Evolutionary conservation across 164 flowering plant species (phyloP).

Genomic region (Berberis thunbergii): DNA sequence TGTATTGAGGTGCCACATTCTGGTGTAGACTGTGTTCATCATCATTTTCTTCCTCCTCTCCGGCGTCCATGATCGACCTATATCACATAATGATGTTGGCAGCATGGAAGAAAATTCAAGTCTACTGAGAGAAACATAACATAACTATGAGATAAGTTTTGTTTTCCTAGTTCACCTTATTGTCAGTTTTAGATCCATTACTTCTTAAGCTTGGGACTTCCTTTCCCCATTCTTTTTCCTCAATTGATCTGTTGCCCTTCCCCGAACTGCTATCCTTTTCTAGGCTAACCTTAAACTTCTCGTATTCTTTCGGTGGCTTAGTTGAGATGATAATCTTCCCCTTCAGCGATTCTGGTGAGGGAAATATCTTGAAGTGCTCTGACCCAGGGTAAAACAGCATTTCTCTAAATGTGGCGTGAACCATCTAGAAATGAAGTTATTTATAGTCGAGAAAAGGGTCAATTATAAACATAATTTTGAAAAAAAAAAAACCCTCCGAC

Average conservation of each 20-base stretch:
- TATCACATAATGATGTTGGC: background rate
- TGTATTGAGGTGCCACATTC: conserved; percentile 23
- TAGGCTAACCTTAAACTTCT: conserved; percentile 16
- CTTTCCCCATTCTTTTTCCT: conserved; percentile 31
- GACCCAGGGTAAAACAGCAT: conserved; percentile 19
- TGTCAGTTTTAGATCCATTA: conserved; percentile 4
- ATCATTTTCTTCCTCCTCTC: conserved; percentile 14
- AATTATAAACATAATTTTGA: background rate
- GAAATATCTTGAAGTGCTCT: conserved; percentile 20
- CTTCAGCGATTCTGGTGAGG: conserved; percentile 34
- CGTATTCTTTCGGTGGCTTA: conserved; percentile 35
- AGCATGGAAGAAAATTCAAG: background rate
- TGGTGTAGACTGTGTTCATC: conserved; percentile 15
- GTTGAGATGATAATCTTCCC: conserved; percentile 29
- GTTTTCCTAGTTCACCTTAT: conserved; percentile 19
- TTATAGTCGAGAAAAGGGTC: background rate
- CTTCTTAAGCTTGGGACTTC: conserved; percentile 23
- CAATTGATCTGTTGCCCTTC: conserved; percentile 19
- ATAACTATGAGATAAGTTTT: background rate
- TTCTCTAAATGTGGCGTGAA: conserved; percentile 27
- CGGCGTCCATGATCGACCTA: conserved; percentile 10
- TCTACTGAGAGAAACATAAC: background rate
- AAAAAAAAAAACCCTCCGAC: background rate
- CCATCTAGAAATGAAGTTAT: conserved; percentile 23
- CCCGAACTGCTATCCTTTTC: conserved; percentile 10